A percentile compares a stretch with the other conserved stretches of the same genome.
phyloP scores from a whole-genome alignment of 257 asterid species.

The Salvia splendens region DNA sequence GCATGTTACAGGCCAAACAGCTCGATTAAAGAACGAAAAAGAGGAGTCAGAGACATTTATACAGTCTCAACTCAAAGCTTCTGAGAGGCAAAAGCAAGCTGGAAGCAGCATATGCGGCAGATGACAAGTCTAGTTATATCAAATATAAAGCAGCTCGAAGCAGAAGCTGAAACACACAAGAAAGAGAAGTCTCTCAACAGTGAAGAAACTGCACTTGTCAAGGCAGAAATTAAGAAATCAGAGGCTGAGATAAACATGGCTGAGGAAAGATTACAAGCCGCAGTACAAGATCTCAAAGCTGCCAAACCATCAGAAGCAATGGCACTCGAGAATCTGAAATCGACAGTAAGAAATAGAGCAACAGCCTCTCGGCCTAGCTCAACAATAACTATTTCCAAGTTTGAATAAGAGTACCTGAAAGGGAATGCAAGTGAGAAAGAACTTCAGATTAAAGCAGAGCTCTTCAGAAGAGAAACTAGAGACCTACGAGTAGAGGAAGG shows the following conservation, averaged over 20 bases:
- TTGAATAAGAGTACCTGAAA: conserved; percentile 75
- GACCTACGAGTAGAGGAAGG: conserved; percentile 54
- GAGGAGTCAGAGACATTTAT: conserved; percentile 52
- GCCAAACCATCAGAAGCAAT: conserved; percentile 61
- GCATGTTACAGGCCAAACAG: conserved; percentile 53
- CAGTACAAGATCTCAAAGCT: conserved; percentile 57
- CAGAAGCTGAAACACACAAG: conserved; percentile 57
- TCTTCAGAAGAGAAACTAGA: conserved; percentile 49
- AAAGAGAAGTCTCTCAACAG: conserved; percentile 42
- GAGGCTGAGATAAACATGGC: conserved; percentile 57
- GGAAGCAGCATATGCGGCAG: conserved; percentile 62
- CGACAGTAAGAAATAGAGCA: conserved; percentile 55
- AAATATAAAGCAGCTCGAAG: conserved; percentile 51
- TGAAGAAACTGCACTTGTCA: conserved; percentile 51
- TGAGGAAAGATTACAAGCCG: conserved; percentile 56
- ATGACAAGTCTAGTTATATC: conserved; percentile 56
- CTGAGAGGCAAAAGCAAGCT: conserved; percentile 62
- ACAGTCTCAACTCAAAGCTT: conserved; percentile 68
- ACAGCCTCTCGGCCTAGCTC: conserved; percentile 52
- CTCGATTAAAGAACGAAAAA: conserved; percentile 53
- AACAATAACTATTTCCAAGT: conserved; percentile 66
- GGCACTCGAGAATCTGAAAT: conserved; percentile 66
- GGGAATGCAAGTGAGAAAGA: conserved; percentile 81
- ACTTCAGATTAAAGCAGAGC: conserved; percentile 55
- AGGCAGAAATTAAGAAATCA: conserved; percentile 52